Conservation (phyloP, 768 basidiomycete genomes). For the Lactifluus piperatus region DNA sequence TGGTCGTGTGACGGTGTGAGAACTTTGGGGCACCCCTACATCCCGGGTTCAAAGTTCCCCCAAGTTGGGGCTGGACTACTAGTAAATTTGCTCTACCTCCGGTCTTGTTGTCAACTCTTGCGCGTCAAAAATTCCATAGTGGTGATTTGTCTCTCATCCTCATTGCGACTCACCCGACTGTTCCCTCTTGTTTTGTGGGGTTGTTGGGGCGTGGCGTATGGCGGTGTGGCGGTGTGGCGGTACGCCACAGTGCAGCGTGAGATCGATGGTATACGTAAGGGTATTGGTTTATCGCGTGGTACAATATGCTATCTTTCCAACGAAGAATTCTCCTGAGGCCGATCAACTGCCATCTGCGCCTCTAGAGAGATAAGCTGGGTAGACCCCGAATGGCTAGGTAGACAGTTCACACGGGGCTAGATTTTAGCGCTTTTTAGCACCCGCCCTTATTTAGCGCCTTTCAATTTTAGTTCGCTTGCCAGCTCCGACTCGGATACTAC, state of each 20-base stretch:
- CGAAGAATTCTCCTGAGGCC: no score
- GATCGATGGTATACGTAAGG: neutral
- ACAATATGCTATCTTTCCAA: no score
- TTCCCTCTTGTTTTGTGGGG: neutral
- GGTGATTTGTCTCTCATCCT: neutral
- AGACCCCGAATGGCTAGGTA: no score
- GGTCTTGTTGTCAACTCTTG: neutral
- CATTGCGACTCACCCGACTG: neutral
- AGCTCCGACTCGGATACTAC: no score
- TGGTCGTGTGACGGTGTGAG: neutral
- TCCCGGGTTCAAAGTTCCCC: no score
- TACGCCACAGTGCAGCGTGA: neutral
- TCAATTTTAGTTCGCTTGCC: no score
- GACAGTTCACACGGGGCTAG: no score
- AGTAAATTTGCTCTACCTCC: neutral
- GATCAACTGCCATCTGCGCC: neutral
- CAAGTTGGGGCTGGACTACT: neutral
- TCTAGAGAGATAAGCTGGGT: no score
- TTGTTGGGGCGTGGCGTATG: no score
- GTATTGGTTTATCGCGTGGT: neutral
- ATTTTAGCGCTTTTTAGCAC: no score
- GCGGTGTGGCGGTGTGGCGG: neutral
- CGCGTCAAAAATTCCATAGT: neutral
- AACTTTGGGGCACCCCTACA: neutral
- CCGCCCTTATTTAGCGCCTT: no score